A percentile compares a stretch with the other conserved stretches of the same genome.
phyloP scores from a whole-genome alignment of 345 rosid genomes.

The Citrus cavaleriei region DNA sequence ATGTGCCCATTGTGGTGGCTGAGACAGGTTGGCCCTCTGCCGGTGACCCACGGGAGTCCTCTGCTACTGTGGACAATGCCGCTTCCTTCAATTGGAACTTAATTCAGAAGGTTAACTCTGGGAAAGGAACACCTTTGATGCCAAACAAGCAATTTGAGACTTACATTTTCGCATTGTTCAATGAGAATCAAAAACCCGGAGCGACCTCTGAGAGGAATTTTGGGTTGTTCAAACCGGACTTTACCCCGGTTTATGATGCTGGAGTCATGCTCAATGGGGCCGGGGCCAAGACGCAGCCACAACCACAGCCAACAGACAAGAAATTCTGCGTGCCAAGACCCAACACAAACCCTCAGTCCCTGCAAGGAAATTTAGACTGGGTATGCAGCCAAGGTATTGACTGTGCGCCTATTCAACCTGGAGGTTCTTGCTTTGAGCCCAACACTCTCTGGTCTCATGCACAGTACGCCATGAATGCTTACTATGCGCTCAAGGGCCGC shows the following conservation, averaged over 20 bases:
- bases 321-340: conserved; percentile 59
- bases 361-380: conserved; percentile 60
- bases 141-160: conserved; percentile 64
- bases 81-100: conserved; percentile 53
- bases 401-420: conserved; percentile 68
- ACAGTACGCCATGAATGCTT: conserved; percentile 66
- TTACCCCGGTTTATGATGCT: conserved; percentile 57
- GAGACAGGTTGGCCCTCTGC: conserved; percentile 92
- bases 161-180: conserved; percentile 68
- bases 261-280: conserved; percentile 38
- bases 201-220: conserved; percentile 64
- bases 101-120: conserved; percentile 29
- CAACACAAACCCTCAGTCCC: conserved; percentile 29
- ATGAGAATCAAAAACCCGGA: conserved; percentile 78
- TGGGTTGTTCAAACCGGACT: conserved; percentile 73
- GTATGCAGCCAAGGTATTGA: conserved; percentile 65
- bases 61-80: conserved; percentile 49
- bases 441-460: conserved; percentile 51
- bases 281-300: background rate
- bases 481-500: conserved; percentile 46
- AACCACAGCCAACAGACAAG: conserved; percentile 10
- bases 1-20: conserved; percentile 58
- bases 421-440: conserved; percentile 65
- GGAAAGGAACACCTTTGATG: conserved; percentile 83
- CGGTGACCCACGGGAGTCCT: conserved; percentile 44